Evolutionary conservation across 495 filamentous ascomycete genomes (phyloP), one percentile per base, ranked within the genome.

Genomic region (Barbatosphaeria neglecta): DNA sequence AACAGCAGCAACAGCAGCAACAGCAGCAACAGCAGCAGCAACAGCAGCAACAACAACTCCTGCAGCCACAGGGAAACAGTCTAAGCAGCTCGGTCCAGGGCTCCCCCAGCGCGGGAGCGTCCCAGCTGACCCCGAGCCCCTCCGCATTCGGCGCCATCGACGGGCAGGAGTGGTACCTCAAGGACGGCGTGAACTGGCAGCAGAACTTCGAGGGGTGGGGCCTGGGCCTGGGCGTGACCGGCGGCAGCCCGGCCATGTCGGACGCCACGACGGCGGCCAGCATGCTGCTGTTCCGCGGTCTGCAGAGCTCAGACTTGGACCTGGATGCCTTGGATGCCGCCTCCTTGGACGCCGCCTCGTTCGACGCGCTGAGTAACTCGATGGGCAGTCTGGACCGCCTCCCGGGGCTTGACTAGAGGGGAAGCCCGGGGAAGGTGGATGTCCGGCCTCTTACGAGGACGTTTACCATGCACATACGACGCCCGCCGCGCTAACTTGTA

Each of bases 141-240:
- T 35, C 31, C 10, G 13, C 57, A 0, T 39, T 57, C 2, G 68
- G 65, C 45, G 62, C 61, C 11, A 62, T 70, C 37, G 70, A 73
- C 44, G 67, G 70, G 11, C 66, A 70, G 49, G 68, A 72, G 19
- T 73, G 70, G 70, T 73, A 70, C 49, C 52, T 73, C 5, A 73
- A 70, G 40, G 70, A 73, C 33, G 63, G 67, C 19, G 70, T 69
- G 5, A 67, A 59, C 37, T 73, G 70, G 70, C 68, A 72, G 27
- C 62, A 68, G n/a, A 56, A 65, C 15, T 73, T 73, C 43, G 59
- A 68, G 39, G 50, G 62, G 3, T 73, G 69, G 69, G 61, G 53
- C 5, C 48, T 63, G 44, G 51, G 50, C 15, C 17, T 11, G 43
- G 18, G 38, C 35, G 33, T 22, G 38, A 39, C 25, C 20, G 38